Conservation (phyloP, 495 filamentous ascomycete species). For the Tuber umbilicatum region DNA sequence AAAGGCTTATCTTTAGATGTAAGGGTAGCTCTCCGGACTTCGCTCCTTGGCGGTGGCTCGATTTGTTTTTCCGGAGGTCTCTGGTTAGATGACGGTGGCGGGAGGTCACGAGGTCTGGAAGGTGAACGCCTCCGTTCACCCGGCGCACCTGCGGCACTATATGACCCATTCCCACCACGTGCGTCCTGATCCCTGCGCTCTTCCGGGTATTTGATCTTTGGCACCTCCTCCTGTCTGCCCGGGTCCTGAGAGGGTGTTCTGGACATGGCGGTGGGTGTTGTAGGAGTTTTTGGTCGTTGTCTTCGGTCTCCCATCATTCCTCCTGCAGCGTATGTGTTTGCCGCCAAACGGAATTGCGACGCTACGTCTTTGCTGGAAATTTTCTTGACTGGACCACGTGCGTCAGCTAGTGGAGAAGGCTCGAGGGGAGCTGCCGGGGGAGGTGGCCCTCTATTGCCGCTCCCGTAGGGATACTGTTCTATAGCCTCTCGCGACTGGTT, state of each 20-base stretch:
- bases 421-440: constrained; percentile 12
- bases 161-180: constrained; percentile 3
- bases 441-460: constrained; percentile 12
- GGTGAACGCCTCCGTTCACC: constrained; percentile 26
- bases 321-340: constrained; percentile 61
- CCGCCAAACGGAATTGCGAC: constrained; percentile 74
- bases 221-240: constrained; percentile 20
- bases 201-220: constrained; percentile 35
- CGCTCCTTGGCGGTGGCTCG: constrained; percentile 32
- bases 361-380: constrained; percentile 49
- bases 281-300: constrained; percentile 35
- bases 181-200: constrained; percentile 22
- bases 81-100: constrained; percentile 10
- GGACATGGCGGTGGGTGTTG: constrained; percentile 36
- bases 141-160: constrained; percentile 12
- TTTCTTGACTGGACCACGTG: constrained; percentile 32
- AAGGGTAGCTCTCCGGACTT: constrained; percentile 24
- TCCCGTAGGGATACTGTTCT: constrained; percentile 35
- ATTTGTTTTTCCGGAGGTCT: constrained; percentile 14
- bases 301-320: constrained; percentile 22
- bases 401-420: constrained; percentile 15
- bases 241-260: constrained; percentile 27
- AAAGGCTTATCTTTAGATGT: constrained; percentile 32
- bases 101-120: constrained; percentile 17
- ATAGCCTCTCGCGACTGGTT: constrained; percentile 32